Conservation (phyloP, 495 filamentous ascomycete genomes). For the Aspergillus incahuasiensis region DNA sequence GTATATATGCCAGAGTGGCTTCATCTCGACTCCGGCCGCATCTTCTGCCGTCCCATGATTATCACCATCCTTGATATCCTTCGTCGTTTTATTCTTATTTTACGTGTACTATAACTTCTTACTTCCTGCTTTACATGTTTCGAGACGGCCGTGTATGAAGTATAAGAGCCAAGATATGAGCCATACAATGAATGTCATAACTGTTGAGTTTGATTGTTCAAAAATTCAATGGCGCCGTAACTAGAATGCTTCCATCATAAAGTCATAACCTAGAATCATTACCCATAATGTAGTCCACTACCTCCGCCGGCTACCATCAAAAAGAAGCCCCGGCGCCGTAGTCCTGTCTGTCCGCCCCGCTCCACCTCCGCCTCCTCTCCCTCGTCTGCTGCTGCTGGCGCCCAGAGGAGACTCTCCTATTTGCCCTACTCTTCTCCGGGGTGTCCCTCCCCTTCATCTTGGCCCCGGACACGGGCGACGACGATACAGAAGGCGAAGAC, state of each 20-base stretch:
- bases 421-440: slow-evolving; percentile 12
- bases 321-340: not conserved
- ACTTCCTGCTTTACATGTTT: not conserved
- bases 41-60: not conserved
- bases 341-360: slow-evolving; percentile 16
- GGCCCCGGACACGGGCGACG: slow-evolving; percentile 8
- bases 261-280: not conserved
- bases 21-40: not conserved
- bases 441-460: slow-evolving; percentile 12
- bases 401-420: slow-evolving; percentile 8
- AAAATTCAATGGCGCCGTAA: not conserved
- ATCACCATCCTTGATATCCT: not conserved
- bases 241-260: not conserved
- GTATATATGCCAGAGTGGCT: slow-evolving; percentile 11
- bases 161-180: not conserved
- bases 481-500: not conserved
- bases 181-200: not conserved
- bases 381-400: slow-evolving; percentile 9
- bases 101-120: slow-evolving; percentile 6
- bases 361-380: slow-evolving; percentile 19
- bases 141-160: slow-evolving; percentile 1
- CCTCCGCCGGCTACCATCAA: not conserved
- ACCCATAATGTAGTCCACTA: not conserved
- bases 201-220: not conserved
- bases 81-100: not conserved